Evolutionary conservation across 1,284 basidiomycete species (phyloP), one percentile per base, ranked within the genome.

Genomic region (Chalciporus sp.): DNA sequence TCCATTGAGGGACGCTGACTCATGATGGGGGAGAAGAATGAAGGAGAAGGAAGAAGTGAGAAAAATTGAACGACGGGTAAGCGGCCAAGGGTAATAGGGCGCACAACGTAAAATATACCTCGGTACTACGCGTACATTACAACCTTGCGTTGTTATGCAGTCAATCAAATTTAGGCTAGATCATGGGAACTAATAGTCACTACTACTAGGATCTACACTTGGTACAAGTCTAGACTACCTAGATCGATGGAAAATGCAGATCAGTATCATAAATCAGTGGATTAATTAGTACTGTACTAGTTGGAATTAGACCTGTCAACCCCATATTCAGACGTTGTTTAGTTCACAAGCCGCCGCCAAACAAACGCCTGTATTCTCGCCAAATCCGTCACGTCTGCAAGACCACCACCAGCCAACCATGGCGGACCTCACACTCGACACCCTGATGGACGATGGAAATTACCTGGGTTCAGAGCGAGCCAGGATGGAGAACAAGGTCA

Each of bases 401-500:
- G 47, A 50, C 43, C 41, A 51, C 49, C 39, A 41, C 19, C 41
- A 40, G 26, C 46, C 55, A 72, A 23, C 52, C 57, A 89, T 88
- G 87, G 65, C 87, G 2, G 86, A 88, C 62, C 78, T 90, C 59
- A 89, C 87, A 0, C 78, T 83, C 57, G 88, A 91, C 58, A 86
- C 79, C 1, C 79, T 91, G 45, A 76, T 83, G 61, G 88, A 90
- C 68, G 88, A 91, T 77, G 86, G 85, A 7, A 85, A 84, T 67
- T 89, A 86, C 60, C 66, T 84, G 19, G 84, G 85, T 56, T 80
- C 87, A 9, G 88, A 91, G 60, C 75, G 89, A 42, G 89, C 88
- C 49, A 77, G 82, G 58, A 68, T 83, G 43, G 89, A 91, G 70
- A 91, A 94, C 76, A 86, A 90, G 64, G 85, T 87, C 56, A 82